Evolutionary conservation across 164 flowering plant species (phyloP), one percentile per base, ranked within the genome.

Genomic region (Stephania japonica): DNA sequence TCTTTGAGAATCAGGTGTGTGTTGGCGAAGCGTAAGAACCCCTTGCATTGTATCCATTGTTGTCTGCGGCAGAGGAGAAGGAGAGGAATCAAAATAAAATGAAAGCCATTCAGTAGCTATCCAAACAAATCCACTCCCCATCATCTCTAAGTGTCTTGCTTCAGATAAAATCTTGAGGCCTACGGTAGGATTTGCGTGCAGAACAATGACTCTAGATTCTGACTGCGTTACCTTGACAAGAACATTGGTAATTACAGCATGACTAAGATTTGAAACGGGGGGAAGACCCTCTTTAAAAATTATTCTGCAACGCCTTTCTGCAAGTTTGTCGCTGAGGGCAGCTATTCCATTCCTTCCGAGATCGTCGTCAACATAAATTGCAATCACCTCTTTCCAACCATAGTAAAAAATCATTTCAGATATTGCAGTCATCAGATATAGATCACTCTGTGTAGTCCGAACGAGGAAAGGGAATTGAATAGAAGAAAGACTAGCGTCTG

Each of bases 31-130:
- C 50, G 74, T 75, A 71, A 95, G 80, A 79, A 91, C 90, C 75
- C 99, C 99, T 84, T 93, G 98, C 75, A 93, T 73, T 11, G 79
- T 43, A 42, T 87, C 84, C 81, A 83, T 80, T 25, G 64, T 80
- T 6, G 82, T 84, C 4, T 73, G 64, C 5, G 87, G 82, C 13
- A 84, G 81, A 14, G 88, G 84, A 13, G 76, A 72, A 64, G 76
- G 71, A 64, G 66, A 67, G 25, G 96, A 78, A 81, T 95, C 99
- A 26, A 95, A 69, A 44, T 81, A 43, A 16, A 89, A 75, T 32
- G 99, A 81, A 7, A 95, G 89, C 98, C 98, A 91, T 76, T 89
- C 90, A 11, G 99, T 89, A 65, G 97, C 89, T 72, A 95, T 87
- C 99, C 99, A 93, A 44, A 87, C 98, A 85, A 83, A 95, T 6